Percentiles rank a stretch among this genome's conserved stretches.
These are phyloP conservation scores for Helminthosporium solani DNA, from an alignment of 2,329 filamentous ascomycete genomes.

Conservation along the genomic window DNA sequence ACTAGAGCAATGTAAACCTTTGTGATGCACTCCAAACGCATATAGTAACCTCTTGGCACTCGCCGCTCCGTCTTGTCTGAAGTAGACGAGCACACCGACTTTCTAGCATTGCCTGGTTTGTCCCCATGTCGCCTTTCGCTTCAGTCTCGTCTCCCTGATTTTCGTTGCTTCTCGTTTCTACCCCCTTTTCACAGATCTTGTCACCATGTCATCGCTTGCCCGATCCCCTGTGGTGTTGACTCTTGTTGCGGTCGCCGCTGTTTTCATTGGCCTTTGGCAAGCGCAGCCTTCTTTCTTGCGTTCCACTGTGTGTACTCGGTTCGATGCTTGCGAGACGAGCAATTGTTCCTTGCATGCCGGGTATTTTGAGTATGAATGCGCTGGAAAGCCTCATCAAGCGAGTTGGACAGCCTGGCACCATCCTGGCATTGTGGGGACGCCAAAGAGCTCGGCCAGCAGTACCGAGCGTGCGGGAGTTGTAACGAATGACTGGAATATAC, in stretches of 20 bases:
- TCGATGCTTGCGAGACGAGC: neutral
- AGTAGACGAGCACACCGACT: slow-evolving; percentile 5
- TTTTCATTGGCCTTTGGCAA: neutral
- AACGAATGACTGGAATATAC: slow-evolving; percentile 49
- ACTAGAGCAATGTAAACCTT: no score
- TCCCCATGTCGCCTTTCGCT: neutral
- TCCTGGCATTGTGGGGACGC: slow-evolving; percentile 22
- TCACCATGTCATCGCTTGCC: neutral
- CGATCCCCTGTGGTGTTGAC: neutral
- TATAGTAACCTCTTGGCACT: neutral
- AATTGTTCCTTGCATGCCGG: slow-evolving; percentile 1
- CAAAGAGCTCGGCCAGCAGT: neutral
- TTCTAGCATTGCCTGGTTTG: neutral
- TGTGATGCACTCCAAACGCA: neutral
- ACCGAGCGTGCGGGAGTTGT: slow-evolving; percentile 28
- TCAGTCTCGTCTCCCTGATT: neutral
- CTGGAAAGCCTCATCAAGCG: slow-evolving; percentile 33
- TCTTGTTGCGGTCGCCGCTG: neutral
- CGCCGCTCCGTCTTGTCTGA: neutral
- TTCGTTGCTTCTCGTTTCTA: no score
- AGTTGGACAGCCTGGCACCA: slow-evolving; percentile 41
- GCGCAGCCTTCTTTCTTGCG: neutral
- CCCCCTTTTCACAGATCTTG: neutral
- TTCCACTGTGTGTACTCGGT: neutral
- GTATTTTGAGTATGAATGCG: slow-evolving; percentile 27